These are phyloP conservation scores for Yamadazyma sp. DNA, from an alignment of 805 yeast species.

Conservation along the genomic window DNA sequence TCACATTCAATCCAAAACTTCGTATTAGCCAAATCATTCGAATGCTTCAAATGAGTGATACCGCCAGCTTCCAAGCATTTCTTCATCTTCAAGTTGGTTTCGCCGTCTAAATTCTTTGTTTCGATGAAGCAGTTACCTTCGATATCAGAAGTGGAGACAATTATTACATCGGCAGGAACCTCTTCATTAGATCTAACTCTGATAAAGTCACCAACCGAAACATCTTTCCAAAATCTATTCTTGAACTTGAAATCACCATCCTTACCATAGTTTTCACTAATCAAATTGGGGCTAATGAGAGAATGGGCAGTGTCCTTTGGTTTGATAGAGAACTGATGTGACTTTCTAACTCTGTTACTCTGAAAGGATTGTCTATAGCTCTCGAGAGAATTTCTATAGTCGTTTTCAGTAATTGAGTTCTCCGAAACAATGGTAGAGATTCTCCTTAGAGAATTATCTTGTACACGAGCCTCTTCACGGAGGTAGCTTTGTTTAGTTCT, in stretches of 20 bases:
- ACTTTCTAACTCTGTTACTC: constrained; percentile 10
- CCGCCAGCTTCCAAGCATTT: constrained; percentile 55
- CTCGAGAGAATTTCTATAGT: constrained; percentile 11
- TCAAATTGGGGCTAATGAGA: constrained; percentile 21
- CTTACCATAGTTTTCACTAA: constrained; percentile 22
- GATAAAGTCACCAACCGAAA: constrained; percentile 70
- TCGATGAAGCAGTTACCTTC: constrained; percentile 76
- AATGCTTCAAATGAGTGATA: constrained; percentile 45
- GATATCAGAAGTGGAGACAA: constrained; percentile 63
- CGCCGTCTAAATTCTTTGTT: constrained; percentile 83
- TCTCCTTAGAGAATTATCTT: constrained; percentile 32
- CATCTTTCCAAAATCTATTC: constrained; percentile 64
- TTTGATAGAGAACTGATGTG: constrained; percentile 14
- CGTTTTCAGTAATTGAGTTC: constrained; percentile 17
- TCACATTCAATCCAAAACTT: constrained; percentile 68
- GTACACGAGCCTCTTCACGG: constrained; percentile 24
- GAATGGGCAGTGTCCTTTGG: constrained; percentile 17
- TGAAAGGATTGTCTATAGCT: constrained; percentile 12
- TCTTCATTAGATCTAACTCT: constrained; percentile 74
- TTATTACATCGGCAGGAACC: constrained; percentile 71
- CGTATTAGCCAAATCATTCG: constrained; percentile 58
- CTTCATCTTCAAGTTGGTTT: constrained; percentile 67
- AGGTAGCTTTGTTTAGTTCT: constrained; percentile 24
- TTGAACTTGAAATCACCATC: constrained; percentile 39
- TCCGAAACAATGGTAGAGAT: constrained; percentile 41